A percentile compares a stretch with the other conserved stretches of the same genome.
phyloP scores from a whole-genome alignment of 257 asterid species.

The Solanum rostratum region DNA sequence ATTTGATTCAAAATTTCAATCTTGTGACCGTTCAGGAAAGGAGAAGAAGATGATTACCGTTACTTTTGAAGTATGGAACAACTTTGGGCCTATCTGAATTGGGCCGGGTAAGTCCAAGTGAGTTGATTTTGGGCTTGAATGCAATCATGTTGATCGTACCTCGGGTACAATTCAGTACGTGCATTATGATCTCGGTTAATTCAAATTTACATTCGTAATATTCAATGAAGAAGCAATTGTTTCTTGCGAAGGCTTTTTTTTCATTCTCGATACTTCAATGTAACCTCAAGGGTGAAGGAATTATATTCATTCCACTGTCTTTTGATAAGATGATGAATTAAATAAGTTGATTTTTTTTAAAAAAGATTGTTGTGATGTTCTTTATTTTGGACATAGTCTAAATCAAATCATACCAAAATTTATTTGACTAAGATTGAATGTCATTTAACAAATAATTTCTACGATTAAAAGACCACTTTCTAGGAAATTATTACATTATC shows the following conservation, averaged over 20 bases:
- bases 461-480: neutral
- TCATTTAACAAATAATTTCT: too few relatives aligned
- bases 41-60: neutral
- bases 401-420: too few relatives aligned
- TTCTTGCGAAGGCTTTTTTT: too few relatives aligned
- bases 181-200: neutral
- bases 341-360: too few relatives aligned
- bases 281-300: too few relatives aligned
- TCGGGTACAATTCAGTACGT: neutral
- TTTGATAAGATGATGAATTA: too few relatives aligned
- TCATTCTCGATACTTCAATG: too few relatives aligned
- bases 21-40: constrained; percentile 1
- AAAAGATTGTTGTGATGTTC: too few relatives aligned
- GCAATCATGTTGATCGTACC: neutral
- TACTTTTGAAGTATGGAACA: neutral
- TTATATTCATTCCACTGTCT: too few relatives aligned
- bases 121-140: neutral
- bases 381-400: too few relatives aligned
- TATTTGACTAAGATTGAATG: too few relatives aligned
- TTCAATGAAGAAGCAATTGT: too few relatives aligned
- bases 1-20: constrained; percentile 5
- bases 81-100: neutral
- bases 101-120: neutral
- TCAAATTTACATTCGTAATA: rapidly evolving
- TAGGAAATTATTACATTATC: neutral